Base-by-base conservation (phyloP, 805 yeast genomes). In the Yarrowia keelungensis region DNA sequence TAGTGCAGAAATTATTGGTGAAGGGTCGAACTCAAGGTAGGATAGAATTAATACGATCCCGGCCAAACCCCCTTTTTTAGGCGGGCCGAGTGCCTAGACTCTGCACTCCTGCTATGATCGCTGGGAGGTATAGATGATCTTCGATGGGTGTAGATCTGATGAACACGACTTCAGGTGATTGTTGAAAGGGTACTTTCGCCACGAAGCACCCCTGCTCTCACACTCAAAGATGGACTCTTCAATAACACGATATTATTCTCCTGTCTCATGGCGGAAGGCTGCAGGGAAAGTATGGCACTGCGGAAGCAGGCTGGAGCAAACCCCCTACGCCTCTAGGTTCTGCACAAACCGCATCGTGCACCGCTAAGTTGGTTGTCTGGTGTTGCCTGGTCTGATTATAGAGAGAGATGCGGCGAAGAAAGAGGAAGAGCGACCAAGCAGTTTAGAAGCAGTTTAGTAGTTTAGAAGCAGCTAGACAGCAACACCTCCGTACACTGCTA, bases 201-300 rank as follows among this genome's bases (percentile, higher is more conserved):
- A 11, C 14, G 14, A 7, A 10, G 12, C 12, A 45, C 32, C 49
- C 54, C n/a, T n/a, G 4, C 42, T 50, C n/a, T 35, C 22, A 50
- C 41, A n/a, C 36, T 50, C 39, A 26, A 26, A 26, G 32, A 26
- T 3, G 32, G 32, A 26, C 4, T 3, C 32, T 5, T 5, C 32
- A 26, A 26, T 26, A 5, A 3, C 32, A 3, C 7, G 39, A 53
- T 53, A 53, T 53, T 39, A 38, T 39, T 39, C 16, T 16, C 32
- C 32, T 38, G 58, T 53, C 45, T 53, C 59, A 53, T 19, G 43
- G 35, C 26, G 36, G 41, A 53, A 38, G 45, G 14, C 59, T 53
- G 59, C 59, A 53, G 59, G 59, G 59, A 38, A 53, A 53, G 59
- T n/a, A 39, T 45, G 59, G 45, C 59, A 38, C 59, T 53, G 59